Evolutionary conservation across 2,329 filamentous ascomycete genomes (phyloP).

Genomic region (Lomentospora prolificans): DNA sequence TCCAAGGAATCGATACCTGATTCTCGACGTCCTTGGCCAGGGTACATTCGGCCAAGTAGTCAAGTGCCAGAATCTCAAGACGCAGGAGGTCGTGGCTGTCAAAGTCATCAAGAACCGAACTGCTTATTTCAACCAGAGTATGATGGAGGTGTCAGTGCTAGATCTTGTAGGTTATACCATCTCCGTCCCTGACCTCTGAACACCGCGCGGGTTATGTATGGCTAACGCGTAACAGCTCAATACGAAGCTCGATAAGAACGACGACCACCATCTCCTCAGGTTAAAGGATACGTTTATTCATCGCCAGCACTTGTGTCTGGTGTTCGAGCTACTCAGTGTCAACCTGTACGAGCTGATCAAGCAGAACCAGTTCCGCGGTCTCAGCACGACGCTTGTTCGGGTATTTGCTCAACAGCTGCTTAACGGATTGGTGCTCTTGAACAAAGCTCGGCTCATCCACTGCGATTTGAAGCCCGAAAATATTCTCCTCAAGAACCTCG

Average conservation of each 20-base stretch:
- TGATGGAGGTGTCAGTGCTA: constrained; percentile 99
- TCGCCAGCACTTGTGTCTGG: constrained; percentile 88
- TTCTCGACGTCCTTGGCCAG: constrained; percentile 91
- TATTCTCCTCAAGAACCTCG: constrained; percentile 92
- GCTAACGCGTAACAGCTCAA: constrained; percentile 57
- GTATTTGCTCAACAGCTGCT: constrained; percentile 96
- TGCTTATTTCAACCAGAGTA: constrained; percentile 98
- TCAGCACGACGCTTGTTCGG: constrained; percentile 92
- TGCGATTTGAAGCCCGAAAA: constrained; percentile 98
- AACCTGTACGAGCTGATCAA: constrained; percentile 99
- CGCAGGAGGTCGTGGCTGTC: constrained; percentile 94
- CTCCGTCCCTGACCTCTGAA: constrained; percentile 9
- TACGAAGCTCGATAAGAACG: constrained; percentile 97
- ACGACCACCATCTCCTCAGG: constrained; percentile 89
- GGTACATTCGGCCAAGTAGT: constrained; percentile 98
- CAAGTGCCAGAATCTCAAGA: constrained; percentile 97
- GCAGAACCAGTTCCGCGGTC: constrained; percentile 95
- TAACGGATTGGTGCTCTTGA: constrained; percentile 82
- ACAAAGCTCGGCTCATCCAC: constrained; percentile 94
- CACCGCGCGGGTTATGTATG: neutral
- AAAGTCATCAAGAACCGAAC: constrained; percentile 99
- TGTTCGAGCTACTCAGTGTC: constrained; percentile 93
- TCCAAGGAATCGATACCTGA: constrained; percentile 94
- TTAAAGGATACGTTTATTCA: constrained; percentile 98
- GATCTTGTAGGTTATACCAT: constrained; percentile 59